Evolutionary conservation across 192 early-diverging fungal species (phyloP).

Genomic region (Geosiphon pyriformis): DNA sequence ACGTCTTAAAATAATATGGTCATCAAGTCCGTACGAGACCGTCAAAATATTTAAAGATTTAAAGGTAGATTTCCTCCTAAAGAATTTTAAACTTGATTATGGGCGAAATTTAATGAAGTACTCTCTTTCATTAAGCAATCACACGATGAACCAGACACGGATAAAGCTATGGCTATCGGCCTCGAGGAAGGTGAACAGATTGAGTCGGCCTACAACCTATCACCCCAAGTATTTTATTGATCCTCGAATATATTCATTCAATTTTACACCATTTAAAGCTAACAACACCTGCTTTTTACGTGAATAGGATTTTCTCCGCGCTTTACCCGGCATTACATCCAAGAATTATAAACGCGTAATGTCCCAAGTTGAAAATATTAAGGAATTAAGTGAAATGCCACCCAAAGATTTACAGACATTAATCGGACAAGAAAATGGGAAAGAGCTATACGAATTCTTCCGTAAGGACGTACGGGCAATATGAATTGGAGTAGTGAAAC

Average conservation of each 20-base stretch:
- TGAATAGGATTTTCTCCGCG: conserved; percentile 63
- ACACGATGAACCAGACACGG: conserved; percentile 68
- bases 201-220: conserved; percentile 61
- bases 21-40: conserved; percentile 74
- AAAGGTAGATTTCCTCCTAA: conserved; percentile 55
- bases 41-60: conserved; percentile 88
- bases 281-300: too few species aligned
- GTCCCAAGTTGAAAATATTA: conserved; percentile 55
- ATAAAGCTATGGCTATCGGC: conserved; percentile 64
- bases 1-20: conserved; percentile 82
- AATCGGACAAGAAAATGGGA: conserved; percentile 17
- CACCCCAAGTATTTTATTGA: conserved; percentile 50
- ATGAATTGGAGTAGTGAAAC: too few species aligned
- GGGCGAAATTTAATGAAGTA: too few species aligned
- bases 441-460: conserved; percentile 16
- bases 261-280: too few species aligned
- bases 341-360: conserved; percentile 78
- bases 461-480: conserved; percentile 1
- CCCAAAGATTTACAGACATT: conserved; percentile 11
- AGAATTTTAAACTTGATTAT: too few species aligned
- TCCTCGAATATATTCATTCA: not conserved
- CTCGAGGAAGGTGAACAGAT: conserved; percentile 55
- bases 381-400: conserved; percentile 43
- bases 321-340: conserved; percentile 79
- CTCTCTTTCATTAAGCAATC: too few species aligned